A percentile compares a stretch with the other conserved stretches of the same genome.
phyloP scores from a whole-genome alignment of 2,329 filamentous ascomycete genomes.

The Nectriaceae sp. region DNA sequence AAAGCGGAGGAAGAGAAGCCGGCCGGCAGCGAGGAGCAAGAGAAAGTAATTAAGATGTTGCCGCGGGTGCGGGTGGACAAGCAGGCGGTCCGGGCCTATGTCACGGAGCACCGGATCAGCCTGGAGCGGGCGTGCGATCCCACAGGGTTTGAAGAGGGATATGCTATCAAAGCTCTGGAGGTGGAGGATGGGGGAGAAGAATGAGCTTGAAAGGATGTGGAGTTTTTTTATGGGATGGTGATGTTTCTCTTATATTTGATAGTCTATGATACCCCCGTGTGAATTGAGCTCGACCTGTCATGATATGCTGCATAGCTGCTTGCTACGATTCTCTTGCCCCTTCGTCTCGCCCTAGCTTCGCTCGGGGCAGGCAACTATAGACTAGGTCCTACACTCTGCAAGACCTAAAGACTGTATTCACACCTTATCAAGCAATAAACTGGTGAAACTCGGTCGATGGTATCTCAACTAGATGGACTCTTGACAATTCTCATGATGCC shows the following conservation, averaged over 20 bases:
- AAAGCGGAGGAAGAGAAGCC: constrained; percentile 22
- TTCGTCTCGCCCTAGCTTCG: no score
- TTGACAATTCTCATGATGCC: no score
- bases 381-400: no score
- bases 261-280: constrained; percentile 1
- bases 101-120: constrained; percentile 60
- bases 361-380: no score
- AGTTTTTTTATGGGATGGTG: background rate
- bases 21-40: constrained; percentile 27
- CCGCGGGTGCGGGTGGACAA: constrained; percentile 55
- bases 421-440: no score
- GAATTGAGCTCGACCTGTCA: background rate
- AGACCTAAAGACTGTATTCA: no score
- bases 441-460: no score
- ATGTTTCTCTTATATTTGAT: background rate
- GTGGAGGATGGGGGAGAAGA: constrained; percentile 15
- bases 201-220: constrained; percentile 9
- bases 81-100: constrained; percentile 65
- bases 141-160: constrained; percentile 72
- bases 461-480: no score
- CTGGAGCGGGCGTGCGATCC: constrained; percentile 70
- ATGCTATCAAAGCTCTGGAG: constrained; percentile 51
- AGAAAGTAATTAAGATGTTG: constrained; percentile 36
- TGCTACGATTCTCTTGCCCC: no score
- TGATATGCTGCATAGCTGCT: background rate